phyloP scores from a whole-genome alignment of 2,329 filamentous ascomycete species.

The Akanthomyces lecanii region DNA sequence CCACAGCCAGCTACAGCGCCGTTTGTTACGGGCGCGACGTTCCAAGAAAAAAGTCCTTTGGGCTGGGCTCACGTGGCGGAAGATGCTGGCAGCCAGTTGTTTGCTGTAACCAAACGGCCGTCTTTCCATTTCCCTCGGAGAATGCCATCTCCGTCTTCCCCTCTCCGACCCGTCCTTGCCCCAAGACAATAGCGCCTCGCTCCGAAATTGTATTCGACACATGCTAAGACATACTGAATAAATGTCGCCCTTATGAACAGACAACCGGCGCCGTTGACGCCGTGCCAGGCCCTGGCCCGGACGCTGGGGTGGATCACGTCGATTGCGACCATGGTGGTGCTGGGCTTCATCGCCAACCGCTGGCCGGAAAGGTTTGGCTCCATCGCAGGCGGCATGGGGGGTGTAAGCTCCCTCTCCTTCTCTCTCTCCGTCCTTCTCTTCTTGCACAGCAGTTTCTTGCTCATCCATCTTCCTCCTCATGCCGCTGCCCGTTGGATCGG shows the following conservation, averaged over 20 bases:
- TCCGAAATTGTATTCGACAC: too few species aligned
- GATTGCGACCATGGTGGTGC: conserved; percentile 29
- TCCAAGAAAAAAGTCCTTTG: neutral
- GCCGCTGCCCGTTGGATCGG: neutral
- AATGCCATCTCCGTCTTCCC: too few species aligned
- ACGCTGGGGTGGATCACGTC: conserved; percentile 30
- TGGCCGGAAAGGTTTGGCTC: conserved; percentile 29
- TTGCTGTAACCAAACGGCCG: neutral
- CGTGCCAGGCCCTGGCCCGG: conserved; percentile 22
- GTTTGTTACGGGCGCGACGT: neutral
- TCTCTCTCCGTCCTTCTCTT: neutral
- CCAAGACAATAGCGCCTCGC: too few species aligned
- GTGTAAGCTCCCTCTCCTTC: conserved; percentile 24
- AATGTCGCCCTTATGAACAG: neutral
- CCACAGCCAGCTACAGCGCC: neutral
- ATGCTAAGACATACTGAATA: too few species aligned
- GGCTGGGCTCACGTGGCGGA: neutral
- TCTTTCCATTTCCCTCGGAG: too few species aligned
- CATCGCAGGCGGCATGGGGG: conserved; percentile 29
- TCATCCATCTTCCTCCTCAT: neutral
- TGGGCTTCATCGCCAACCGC: conserved; percentile 30
- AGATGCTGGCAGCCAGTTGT: neutral
- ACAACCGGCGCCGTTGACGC: neutral
- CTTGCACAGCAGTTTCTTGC: neutral
- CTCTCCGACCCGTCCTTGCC: too few species aligned